These are phyloP conservation scores for Yarrowia sp. DNA, from an alignment of 805 yeast species.

Conservation along the genomic window DNA sequence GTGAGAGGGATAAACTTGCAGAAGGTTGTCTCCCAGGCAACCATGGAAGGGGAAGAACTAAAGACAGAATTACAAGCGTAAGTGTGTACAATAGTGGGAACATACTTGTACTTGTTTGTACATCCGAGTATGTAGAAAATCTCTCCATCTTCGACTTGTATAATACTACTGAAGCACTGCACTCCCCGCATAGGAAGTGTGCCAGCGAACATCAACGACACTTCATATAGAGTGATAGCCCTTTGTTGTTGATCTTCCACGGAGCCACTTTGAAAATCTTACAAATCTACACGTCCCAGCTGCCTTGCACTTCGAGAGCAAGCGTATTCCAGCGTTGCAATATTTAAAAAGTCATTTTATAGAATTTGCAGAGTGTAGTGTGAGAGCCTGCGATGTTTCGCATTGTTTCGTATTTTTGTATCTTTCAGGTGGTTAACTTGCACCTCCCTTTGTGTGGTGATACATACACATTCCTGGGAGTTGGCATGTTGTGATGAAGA, in stretches of 20 bases:
- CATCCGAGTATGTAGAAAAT: no score
- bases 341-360: not conserved
- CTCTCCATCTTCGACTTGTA: no score
- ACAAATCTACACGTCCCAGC: not conserved
- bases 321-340: not conserved
- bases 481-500: slow-evolving; percentile 1
- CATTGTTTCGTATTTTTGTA: not conserved
- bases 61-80: not conserved
- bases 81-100: no score
- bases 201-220: not conserved
- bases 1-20: slow-evolving; percentile 11
- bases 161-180: no score
- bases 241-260: slow-evolving; percentile 14
- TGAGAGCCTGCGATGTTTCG: not conserved
- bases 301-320: not conserved
- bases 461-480: not conserved
- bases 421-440: not conserved
- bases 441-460: not conserved
- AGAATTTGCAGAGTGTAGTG: not conserved
- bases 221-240: slow-evolving; percentile 1
- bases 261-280: slow-evolving; percentile 12
- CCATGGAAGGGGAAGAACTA: not conserved
- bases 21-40: slow-evolving; percentile 2
- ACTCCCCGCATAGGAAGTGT: not conserved
- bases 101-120: no score